These are phyloP conservation scores for Polytrichum formosum DNA, from an alignment of 225 moss, liverwort and hornwort species.

Conservation along the genomic window DNA sequence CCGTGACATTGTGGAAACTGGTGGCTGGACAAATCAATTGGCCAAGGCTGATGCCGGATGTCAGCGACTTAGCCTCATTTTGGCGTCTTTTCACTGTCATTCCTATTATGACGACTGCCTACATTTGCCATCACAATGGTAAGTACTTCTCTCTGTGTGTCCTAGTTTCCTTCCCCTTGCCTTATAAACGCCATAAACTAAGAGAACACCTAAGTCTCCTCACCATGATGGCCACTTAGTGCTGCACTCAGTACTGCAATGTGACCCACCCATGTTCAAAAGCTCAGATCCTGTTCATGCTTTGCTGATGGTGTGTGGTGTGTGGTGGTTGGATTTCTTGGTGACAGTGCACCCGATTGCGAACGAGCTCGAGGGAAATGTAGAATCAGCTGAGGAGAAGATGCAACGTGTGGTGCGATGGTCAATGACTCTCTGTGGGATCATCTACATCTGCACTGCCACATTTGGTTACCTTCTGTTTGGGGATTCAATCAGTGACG, in stretches of 20 bases:
- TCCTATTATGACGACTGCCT: conserved; percentile 84
- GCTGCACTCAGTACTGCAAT: too few species aligned
- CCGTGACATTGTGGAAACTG: conserved; percentile 63
- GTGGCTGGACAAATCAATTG: conserved; percentile 58
- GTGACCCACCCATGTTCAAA: too few species aligned
- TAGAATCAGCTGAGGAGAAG: conserved; percentile 36
- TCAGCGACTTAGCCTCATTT: conserved; percentile 68
- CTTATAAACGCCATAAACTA: too few species aligned
- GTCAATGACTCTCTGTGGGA: conserved; percentile 64
- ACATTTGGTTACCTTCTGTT: conserved; percentile 87
- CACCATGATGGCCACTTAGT: too few species aligned
- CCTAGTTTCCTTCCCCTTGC: too few species aligned
- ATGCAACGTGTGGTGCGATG: conserved; percentile 55
- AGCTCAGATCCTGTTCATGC: background rate
- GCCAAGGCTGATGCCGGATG: conserved; percentile 67
- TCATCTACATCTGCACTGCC: conserved; percentile 77
- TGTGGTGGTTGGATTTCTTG: background rate
- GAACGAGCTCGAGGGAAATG: conserved; percentile 65
- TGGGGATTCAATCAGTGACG: conserved; percentile 65
- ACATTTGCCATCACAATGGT: conserved; percentile 95
- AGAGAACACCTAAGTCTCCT: too few species aligned
- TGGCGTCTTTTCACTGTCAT: conserved; percentile 89
- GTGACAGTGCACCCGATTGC: conserved; percentile 86
- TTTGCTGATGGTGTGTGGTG: background rate
- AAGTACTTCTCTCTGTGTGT: background rate